These are phyloP conservation scores for Solanum arcanum DNA, from an alignment of 257 asterid genomes.

Conservation along the genomic window DNA sequence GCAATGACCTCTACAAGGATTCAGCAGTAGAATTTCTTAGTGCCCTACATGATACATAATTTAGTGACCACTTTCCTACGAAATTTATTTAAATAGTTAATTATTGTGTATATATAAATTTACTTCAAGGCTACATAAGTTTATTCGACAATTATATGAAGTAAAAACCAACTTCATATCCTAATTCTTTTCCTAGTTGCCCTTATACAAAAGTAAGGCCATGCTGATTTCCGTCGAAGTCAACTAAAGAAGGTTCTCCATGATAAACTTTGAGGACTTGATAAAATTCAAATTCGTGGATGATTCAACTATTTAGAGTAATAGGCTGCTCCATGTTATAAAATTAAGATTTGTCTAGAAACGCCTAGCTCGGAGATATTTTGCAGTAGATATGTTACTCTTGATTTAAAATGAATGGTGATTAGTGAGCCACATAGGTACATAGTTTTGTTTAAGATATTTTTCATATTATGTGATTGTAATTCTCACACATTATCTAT, in stretches of 20 bases:
- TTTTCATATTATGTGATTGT: no score
- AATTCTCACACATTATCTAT: no score
- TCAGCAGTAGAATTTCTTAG: slow-evolving; percentile 36
- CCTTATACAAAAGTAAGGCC: neutral
- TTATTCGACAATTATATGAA: neutral
- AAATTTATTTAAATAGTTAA: neutral
- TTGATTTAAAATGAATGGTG: no score
- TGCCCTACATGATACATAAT: slow-evolving; percentile 67
- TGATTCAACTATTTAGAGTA: neutral
- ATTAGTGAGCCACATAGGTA: no score
- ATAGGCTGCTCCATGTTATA: neutral
- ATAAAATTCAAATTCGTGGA: neutral
- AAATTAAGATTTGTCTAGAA: no score
- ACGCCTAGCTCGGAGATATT: no score
- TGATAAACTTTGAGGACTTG: neutral
- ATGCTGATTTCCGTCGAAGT: neutral
- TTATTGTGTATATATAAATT: no score
- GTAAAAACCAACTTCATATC: no score
- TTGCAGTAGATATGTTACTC: no score
- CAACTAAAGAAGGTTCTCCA: neutral
- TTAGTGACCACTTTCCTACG: slow-evolving; percentile 58
- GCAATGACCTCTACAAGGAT: no score
- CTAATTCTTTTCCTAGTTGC: neutral
- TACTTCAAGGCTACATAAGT: neutral
- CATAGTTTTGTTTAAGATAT: no score